phyloP scores from a whole-genome alignment of 495 filamentous ascomycete genomes.

The Xylaria longipes region DNA sequence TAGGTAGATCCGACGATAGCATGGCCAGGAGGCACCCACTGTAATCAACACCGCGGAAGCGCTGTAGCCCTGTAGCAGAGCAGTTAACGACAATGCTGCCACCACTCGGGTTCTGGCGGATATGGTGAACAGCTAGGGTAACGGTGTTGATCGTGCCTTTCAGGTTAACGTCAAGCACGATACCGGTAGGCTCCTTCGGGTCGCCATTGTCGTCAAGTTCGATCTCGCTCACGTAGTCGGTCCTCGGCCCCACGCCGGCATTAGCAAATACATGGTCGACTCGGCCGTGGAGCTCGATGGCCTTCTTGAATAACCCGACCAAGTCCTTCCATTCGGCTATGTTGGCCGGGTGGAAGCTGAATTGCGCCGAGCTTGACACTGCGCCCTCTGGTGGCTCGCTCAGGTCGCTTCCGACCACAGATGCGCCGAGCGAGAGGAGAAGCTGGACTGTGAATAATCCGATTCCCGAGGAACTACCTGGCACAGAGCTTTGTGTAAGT shows the following conservation, averaged over 20 bases:
- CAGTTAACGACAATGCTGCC: slow-evolving; percentile 49
- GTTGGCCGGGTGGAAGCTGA: slow-evolving; percentile 46
- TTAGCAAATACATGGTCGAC: slow-evolving; percentile 61
- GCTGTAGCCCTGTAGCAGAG: slow-evolving; percentile 49
- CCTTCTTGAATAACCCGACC: slow-evolving; percentile 47
- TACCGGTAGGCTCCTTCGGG: slow-evolving; percentile 48
- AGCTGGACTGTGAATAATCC: slow-evolving; percentile 54
- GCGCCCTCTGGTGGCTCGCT: slow-evolving; percentile 38
- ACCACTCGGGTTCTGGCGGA: slow-evolving; percentile 43
- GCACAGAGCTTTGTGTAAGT: slow-evolving; percentile 15
- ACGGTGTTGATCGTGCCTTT: slow-evolving; percentile 50
- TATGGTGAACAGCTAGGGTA: slow-evolving; percentile 47
- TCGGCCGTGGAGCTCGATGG: slow-evolving; percentile 45
- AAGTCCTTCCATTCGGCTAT: slow-evolving; percentile 52
- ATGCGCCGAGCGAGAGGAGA: slow-evolving; percentile 53
- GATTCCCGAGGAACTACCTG: slow-evolving; percentile 60
- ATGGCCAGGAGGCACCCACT: slow-evolving; percentile 21
- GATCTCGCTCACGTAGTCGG: slow-evolving; percentile 46
- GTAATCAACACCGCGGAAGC: slow-evolving; percentile 48
- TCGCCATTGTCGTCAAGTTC: slow-evolving; percentile 49
- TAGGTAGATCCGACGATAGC: background rate
- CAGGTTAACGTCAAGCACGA: slow-evolving; percentile 53
- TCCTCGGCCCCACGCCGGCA: slow-evolving; percentile 51
- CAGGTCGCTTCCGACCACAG: slow-evolving; percentile 53
- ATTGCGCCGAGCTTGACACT: slow-evolving; percentile 12